Base-by-base conservation (phyloP, 2,329 filamentous ascomycete genomes). In the Akanthomyces dipterigenus region DNA sequence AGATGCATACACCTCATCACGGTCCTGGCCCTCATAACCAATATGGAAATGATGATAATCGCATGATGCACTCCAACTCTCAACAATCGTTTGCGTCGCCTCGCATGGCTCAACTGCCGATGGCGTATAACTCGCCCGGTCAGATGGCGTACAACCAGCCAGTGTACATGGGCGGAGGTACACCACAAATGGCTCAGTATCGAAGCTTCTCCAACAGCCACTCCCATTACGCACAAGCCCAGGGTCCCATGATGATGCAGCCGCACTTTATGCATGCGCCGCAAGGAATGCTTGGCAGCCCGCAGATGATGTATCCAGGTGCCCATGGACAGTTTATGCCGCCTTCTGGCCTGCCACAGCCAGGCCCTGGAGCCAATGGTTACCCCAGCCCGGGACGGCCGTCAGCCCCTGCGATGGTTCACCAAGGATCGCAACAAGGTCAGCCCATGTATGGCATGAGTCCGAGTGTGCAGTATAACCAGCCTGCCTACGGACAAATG, bases 381-480 rank as follows among this genome's bases (percentile, higher is more conserved):
- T 96, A 90, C 70, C 90, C 91, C n/a, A 97, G 93, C 71, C 93
- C 93, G 1, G 87, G 91, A 61, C 85, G 92, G 53, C 87, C 88
- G 31, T 73, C 79, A 22, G 91, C 95, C 14, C 88, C 91, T 2
- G 91, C 96, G 87, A 98, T 98, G 93, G 90, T 88, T 69, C 93
- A 93, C 66, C 91, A 96, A 76, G 91, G 91, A 60, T 97, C 93
- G 31, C 93, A 97, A 70, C 93, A 96, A 73, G 92, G 93, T 45
- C 91, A 96, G 71, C 86, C 78, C 69, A 85, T 80, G 76, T 93
- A 83, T 79, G 89, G 84, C 65, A 90, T 93, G 87, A 89, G 87
- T 68, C 88, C 88, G 48, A 87, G 81, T 58, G 82, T 88, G 74
- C 88, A 88, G 70, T 90, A 88, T 70, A 88, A 87, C 69, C 89